These are phyloP conservation scores for Trypanosoma platydactyli DNA, from an alignment of 208 protist species.

Conservation along the genomic window DNA sequence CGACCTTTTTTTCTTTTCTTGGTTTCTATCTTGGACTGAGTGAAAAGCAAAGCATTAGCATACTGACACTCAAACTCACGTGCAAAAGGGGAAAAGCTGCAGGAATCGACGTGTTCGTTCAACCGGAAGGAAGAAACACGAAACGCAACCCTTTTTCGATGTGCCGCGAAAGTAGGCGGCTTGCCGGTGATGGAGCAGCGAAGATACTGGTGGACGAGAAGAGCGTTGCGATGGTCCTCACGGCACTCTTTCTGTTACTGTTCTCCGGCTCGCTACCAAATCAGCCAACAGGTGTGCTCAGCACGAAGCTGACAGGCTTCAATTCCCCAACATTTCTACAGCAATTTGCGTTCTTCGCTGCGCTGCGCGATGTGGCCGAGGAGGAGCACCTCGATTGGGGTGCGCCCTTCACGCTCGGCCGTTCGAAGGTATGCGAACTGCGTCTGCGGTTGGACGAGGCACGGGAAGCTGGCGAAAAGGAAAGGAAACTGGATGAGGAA, in stretches of 20 bases:
- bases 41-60: too few relatives aligned
- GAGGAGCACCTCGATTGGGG: conserved; percentile 76
- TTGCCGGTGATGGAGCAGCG: background rate
- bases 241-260: conserved; percentile 34
- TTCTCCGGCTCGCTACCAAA: conserved; percentile 35
- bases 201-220: background rate
- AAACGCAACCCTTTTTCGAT: background rate
- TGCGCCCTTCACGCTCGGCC: conserved; percentile 20
- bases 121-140: conserved; percentile 1
- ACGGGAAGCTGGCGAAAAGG: background rate
- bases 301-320: conserved; percentile 45
- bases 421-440: conserved; percentile 7
- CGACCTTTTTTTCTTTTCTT: conserved; percentile 19
- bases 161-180: background rate
- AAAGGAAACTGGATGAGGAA: conserved; percentile 17
- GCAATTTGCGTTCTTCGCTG: conserved; percentile 68
- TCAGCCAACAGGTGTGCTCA: conserved; percentile 36
- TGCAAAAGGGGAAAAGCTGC: too few relatives aligned
- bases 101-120: too few relatives aligned
- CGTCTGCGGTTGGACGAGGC: background rate
- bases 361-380: conserved; percentile 60
- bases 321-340: conserved; percentile 50
- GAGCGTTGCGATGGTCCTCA: conserved; percentile 8
- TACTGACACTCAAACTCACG: too few relatives aligned
- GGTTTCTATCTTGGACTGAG: too few relatives aligned